A percentile compares a stretch with the other conserved stretches of the same genome.
These are phyloP conservation scores for Daldinia decipiens DNA, from an alignment of 495 filamentous ascomycete species.

Conservation along the genomic window DNA sequence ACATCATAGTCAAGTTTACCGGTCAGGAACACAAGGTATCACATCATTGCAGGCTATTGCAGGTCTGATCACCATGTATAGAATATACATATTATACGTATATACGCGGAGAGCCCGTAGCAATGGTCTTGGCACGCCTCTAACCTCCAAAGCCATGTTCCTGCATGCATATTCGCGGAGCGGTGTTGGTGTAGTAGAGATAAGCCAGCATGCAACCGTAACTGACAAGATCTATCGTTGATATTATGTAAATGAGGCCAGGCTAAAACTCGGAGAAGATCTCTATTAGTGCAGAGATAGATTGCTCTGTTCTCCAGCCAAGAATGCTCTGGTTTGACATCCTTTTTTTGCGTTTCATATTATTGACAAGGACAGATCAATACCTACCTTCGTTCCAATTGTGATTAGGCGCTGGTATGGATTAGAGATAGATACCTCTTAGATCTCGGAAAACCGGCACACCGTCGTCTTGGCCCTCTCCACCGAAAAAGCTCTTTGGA, in stretches of 20 bases:
- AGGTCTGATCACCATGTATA: slow-evolving; percentile 21
- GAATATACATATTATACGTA: slow-evolving; percentile 3
- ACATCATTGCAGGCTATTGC: slow-evolving; percentile 22
- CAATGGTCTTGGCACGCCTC: slow-evolving; percentile 36
- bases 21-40: slow-evolving; percentile 30
- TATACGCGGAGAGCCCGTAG: slow-evolving; percentile 19
- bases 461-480: slow-evolving; percentile 40
- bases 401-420: slow-evolving; percentile 1
- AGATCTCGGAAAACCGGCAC: slow-evolving; percentile 43
- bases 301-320: neutral
- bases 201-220: neutral
- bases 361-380: neutral
- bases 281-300: neutral
- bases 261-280: too few relatives aligned
- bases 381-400: neutral
- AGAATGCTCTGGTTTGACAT: neutral
- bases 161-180: neutral
- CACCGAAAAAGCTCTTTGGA: slow-evolving; percentile 41
- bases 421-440: slow-evolving; percentile 3
- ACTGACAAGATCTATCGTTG: neutral
- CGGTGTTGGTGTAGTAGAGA: neutral
- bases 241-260: neutral
- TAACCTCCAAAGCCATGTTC: slow-evolving; percentile 14
- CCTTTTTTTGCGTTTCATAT: neutral
- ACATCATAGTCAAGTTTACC: slow-evolving; percentile 26